Evolutionary conservation across 2,329 filamentous ascomycete genomes (phyloP).

Genomic region (Daldinia eschscholtzii): DNA sequence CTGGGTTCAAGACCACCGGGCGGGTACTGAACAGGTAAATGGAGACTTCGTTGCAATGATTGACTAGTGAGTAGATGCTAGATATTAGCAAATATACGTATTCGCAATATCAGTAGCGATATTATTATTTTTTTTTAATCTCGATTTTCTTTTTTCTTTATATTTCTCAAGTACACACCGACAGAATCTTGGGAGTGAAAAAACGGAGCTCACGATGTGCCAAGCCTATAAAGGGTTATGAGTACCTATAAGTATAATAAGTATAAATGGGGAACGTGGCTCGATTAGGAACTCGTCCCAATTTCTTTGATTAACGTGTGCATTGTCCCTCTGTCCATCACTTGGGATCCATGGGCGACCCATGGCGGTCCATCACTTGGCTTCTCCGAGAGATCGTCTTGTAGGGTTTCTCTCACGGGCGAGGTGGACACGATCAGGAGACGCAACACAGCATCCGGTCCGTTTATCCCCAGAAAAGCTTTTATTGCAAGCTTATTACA

Average conservation of each 20-base stretch:
- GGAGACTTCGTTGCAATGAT: neutral
- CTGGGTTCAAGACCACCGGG: neutral
- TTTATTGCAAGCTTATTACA: conserved; percentile 13
- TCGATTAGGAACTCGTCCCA: conserved; percentile 37
- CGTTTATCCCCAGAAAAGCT: conserved; percentile 41
- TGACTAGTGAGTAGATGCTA: conserved; percentile 9
- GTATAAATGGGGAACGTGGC: conserved; percentile 25
- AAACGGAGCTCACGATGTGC: conserved; percentile 37
- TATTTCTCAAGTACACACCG: conserved; percentile 30
- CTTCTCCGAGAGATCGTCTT: conserved; percentile 39
- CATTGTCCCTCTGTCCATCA: conserved; percentile 29
- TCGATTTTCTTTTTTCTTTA: neutral
- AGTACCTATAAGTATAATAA: conserved; percentile 7
- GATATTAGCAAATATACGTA: neutral
- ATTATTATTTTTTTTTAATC: neutral
- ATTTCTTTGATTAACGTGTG: conserved; percentile 41
- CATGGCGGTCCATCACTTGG: conserved; percentile 25
- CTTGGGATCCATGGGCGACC: neutral
- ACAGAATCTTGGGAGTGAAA: conserved; percentile 28
- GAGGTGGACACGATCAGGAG: conserved; percentile 36
- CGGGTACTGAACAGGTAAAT: neutral
- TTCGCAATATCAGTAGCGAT: no score
- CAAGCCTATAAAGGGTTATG: conserved; percentile 35
- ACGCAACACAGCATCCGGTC: conserved; percentile 39
- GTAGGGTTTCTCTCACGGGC: conserved; percentile 31